Conservation (phyloP, 2,329 filamentous ascomycete species). For the Diaporthe helianthi region DNA sequence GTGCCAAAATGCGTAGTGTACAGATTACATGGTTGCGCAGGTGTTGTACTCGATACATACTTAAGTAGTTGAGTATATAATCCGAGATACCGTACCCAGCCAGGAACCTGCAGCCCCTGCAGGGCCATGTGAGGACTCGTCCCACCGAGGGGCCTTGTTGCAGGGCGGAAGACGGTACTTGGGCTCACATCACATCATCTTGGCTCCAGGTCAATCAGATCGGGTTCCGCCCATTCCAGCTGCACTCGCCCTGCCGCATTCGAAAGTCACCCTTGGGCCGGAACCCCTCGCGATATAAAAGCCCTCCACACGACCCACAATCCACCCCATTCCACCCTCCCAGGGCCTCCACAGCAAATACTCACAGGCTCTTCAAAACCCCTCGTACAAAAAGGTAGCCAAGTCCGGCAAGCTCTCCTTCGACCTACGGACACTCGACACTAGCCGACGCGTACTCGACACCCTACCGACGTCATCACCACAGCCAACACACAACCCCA, state of each 20-base stretch:
- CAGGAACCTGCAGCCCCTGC: neutral
- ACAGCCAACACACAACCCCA: constrained; percentile 18
- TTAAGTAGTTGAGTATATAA: too few species aligned
- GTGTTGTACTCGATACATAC: too few species aligned
- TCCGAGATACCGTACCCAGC: neutral
- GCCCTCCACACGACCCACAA: constrained; percentile 32
- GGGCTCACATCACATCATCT: constrained; percentile 21
- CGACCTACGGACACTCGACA: neutral
- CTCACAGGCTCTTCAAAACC: constrained; percentile 10
- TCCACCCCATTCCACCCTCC: constrained; percentile 16
- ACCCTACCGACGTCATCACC: constrained; percentile 25
- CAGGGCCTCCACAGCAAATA: constrained; percentile 8
- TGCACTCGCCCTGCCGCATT: constrained; percentile 3
- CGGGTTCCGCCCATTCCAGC: constrained; percentile 18
- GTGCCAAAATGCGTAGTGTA: too few species aligned
- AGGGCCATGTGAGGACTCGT: constrained; percentile 24
- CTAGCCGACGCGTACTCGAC: constrained; percentile 15
- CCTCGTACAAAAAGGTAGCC: constrained; percentile 20
- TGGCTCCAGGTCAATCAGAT: constrained; percentile 5
- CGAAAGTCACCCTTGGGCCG: constrained; percentile 2
- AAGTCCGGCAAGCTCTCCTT: constrained; percentile 12
- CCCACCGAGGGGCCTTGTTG: neutral
- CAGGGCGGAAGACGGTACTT: constrained; percentile 10
- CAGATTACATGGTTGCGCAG: too few species aligned
- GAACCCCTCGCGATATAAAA: constrained; percentile 28